A percentile compares a stretch with the other conserved stretches of the same genome.
These are phyloP conservation scores for Pelargonium nanum DNA, from an alignment of 345 rosid species.

Conservation along the genomic window DNA sequence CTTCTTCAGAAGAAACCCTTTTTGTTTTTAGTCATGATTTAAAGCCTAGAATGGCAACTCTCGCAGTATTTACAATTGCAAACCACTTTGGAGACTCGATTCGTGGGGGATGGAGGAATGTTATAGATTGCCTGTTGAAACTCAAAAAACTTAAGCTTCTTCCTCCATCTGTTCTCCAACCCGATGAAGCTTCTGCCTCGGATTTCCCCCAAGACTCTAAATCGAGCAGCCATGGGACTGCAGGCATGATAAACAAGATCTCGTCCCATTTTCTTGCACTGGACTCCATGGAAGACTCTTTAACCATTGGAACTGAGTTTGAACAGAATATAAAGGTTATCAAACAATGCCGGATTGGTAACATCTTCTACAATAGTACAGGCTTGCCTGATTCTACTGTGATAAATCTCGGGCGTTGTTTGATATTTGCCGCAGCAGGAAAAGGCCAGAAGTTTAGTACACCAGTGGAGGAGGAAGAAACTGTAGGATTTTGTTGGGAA, in stretches of 20 bases:
- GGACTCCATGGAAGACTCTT: constrained; percentile 69
- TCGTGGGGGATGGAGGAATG: constrained; percentile 86
- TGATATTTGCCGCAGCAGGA: constrained; percentile 86
- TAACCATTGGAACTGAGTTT: constrained; percentile 71
- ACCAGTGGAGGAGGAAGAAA: constrained; percentile 78
- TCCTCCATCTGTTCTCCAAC: constrained; percentile 63
- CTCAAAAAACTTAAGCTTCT: constrained; percentile 79
- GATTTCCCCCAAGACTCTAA: constrained; percentile 35
- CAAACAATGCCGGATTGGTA: constrained; percentile 67
- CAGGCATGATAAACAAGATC: constrained; percentile 43
- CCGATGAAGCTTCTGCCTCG: constrained; percentile 24
- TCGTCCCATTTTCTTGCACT: constrained; percentile 55
- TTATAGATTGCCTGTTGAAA: constrained; percentile 75
- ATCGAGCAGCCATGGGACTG: constrained; percentile 20
- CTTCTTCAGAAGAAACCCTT: constrained; percentile 77
- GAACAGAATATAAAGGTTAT: constrained; percentile 83
- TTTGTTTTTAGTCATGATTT: constrained; percentile 71
- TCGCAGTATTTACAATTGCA: constrained; percentile 76
- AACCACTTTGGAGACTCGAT: constrained; percentile 70
- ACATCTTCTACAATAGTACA: constrained; percentile 53
- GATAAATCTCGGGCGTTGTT: constrained; percentile 55
- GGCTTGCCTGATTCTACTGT: constrained; percentile 47
- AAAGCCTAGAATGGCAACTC: constrained; percentile 87
- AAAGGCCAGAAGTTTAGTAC: constrained; percentile 93
- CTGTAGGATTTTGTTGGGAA: constrained; percentile 81